phyloP scores from a whole-genome alignment of 495 filamentous ascomycete species.

The Tuber borchii region DNA sequence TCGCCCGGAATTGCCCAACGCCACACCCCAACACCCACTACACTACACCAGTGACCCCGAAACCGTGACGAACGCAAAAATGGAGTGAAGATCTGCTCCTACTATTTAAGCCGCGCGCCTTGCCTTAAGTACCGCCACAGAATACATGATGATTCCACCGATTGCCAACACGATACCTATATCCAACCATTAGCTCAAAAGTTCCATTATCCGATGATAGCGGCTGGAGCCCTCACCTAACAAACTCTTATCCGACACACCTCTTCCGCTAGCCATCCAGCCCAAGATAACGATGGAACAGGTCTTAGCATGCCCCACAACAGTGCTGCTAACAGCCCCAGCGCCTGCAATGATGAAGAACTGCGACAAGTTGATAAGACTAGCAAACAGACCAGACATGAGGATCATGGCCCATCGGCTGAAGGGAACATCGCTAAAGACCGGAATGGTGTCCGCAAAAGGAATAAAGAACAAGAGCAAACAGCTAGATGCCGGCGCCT shows the following conservation, averaged over 20 bases:
- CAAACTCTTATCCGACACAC: constrained; percentile 50
- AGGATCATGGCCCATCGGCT: constrained; percentile 53
- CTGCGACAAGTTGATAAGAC: constrained; percentile 64
- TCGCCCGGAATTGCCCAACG: not conserved
- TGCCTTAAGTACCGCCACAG: constrained; percentile 16
- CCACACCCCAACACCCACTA: not conserved
- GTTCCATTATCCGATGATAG: constrained; percentile 2
- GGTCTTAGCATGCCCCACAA: constrained; percentile 63
- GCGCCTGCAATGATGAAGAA: constrained; percentile 68
- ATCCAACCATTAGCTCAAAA: constrained; percentile 4
- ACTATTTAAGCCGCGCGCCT: not conserved
- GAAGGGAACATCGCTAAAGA: constrained; percentile 48
- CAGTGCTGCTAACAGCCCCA: constrained; percentile 63
- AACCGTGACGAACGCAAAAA: not conserved
- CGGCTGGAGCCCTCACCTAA: constrained; percentile 43
- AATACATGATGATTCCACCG: constrained; percentile 52
- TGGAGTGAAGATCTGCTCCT: not conserved
- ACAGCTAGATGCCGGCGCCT: constrained; percentile 59
- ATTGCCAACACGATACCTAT: constrained; percentile 48
- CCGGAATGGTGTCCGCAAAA: constrained; percentile 58
- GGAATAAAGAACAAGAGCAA: constrained; percentile 61
- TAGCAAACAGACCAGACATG: constrained; percentile 57
- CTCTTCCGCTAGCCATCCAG: constrained; percentile 51
- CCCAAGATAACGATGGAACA: constrained; percentile 56
- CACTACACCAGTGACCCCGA: not conserved